These are phyloP conservation scores for Boletus patriciae DNA, from an alignment of 768 basidiomycete genomes.

Conservation along the genomic window DNA sequence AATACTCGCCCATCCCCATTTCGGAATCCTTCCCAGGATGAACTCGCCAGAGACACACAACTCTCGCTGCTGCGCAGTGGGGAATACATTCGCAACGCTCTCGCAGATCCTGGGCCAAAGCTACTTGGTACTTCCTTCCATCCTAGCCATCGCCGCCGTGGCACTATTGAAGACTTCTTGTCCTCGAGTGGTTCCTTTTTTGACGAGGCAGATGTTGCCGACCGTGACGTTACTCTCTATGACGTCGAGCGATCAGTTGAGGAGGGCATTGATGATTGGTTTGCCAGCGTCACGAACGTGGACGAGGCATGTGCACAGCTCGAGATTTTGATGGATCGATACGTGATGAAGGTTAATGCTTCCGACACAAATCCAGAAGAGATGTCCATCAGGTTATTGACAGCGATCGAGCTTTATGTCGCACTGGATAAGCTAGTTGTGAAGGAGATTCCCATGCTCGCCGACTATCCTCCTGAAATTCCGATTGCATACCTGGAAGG, in stretches of 20 bases:
- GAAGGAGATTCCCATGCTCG: slow-evolving; percentile 26
- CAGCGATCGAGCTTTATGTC: slow-evolving; percentile 34
- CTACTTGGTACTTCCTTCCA: neutral
- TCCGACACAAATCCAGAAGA: slow-evolving; percentile 32
- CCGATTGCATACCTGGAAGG: slow-evolving; percentile 16
- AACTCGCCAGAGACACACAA: neutral
- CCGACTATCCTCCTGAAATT: slow-evolving; percentile 34
- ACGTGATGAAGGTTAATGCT: slow-evolving; percentile 27
- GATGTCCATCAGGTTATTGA: slow-evolving; percentile 41
- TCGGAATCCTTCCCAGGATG: neutral
- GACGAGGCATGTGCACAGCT: slow-evolving; percentile 13
- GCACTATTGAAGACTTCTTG: slow-evolving; percentile 16
- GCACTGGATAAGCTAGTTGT: slow-evolving; percentile 31
- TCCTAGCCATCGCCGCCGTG: neutral
- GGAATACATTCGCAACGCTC: neutral
- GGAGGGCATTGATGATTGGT: neutral
- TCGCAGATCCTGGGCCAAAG: neutral
- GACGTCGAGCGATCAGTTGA: slow-evolving; percentile 40
- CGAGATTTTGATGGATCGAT: slow-evolving; percentile 21
- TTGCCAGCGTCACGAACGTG: neutral
- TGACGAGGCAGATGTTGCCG: neutral
- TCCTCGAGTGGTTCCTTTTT: slow-evolving; percentile 12
- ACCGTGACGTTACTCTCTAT: slow-evolving; percentile 18
- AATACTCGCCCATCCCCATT: neutral
- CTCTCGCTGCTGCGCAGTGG: neutral